A percentile compares a stretch with the other conserved stretches of the same genome.
phyloP scores from a whole-genome alignment of 116 monocot genomes.

The Iris pallida region DNA sequence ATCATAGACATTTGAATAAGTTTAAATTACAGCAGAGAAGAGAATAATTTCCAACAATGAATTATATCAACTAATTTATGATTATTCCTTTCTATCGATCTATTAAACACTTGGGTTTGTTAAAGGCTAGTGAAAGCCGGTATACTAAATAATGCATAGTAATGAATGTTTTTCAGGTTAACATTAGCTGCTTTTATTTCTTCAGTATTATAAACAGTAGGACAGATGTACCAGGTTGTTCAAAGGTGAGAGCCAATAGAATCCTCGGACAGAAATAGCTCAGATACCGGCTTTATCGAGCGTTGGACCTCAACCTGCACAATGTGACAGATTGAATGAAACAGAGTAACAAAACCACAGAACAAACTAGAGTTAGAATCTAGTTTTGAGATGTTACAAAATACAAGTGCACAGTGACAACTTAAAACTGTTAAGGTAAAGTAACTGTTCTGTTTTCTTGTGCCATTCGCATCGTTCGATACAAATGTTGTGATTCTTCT shows the following conservation, averaged over 20 bases:
- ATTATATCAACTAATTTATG: too few species aligned
- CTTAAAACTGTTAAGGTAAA: not conserved
- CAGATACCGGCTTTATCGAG: conserved; percentile 58
- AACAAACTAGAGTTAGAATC: not conserved
- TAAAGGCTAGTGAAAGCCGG: too few species aligned
- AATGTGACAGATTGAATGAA: conserved; percentile 2
- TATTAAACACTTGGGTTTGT: too few species aligned
- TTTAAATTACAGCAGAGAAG: too few species aligned
- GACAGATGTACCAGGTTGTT: conserved; percentile 74
- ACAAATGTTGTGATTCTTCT: not conserved
- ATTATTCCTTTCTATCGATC: too few species aligned
- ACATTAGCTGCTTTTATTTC: too few species aligned
- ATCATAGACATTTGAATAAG: too few species aligned
- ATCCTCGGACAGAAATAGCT: conserved; percentile 88
- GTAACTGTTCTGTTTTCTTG: not conserved
- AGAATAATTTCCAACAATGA: too few species aligned
- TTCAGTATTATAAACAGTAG: not conserved
- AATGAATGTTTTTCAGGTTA: too few species aligned
- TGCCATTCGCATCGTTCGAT: not conserved
- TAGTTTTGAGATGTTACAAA: not conserved
- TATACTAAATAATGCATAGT: too few species aligned
- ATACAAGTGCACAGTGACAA: too few species aligned
- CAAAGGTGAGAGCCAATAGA: conserved; percentile 72
- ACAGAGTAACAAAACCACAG: not conserved
- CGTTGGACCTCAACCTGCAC: conserved; percentile 75